A percentile compares a stretch with the other conserved stretches of the same genome.
Conservation (phyloP, 2,329 filamentous ascomycete genomes). For the Lanzia echinophila region DNA sequence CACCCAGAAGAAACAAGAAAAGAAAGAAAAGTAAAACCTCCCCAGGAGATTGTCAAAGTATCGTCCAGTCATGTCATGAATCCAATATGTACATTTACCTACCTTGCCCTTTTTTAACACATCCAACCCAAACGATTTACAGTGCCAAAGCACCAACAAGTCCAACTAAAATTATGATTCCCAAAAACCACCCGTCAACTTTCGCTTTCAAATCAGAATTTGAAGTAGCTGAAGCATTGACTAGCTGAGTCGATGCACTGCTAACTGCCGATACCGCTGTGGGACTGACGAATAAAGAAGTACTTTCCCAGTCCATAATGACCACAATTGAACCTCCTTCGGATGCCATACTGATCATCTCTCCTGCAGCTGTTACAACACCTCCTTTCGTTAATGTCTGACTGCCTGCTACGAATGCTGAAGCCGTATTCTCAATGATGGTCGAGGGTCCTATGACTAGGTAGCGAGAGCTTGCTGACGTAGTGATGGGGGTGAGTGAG, state of each 20-base stretch:
- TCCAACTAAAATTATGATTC: background rate
- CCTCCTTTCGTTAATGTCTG: background rate
- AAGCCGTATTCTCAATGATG: background rate
- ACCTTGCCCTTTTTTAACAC: background rate
- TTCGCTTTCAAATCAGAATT: background rate
- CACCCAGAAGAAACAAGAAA: background rate
- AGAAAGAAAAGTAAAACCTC: background rate
- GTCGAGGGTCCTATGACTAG: background rate
- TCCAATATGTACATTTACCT: background rate
- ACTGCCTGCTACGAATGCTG: background rate
- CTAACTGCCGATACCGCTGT: background rate
- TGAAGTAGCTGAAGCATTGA: background rate
- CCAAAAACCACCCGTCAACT: background rate
- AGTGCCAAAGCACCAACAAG: background rate
- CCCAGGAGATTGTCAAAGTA: background rate
- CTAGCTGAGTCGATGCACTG: background rate
- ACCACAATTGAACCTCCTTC: background rate
- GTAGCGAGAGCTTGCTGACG: background rate
- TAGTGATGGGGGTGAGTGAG: background rate
- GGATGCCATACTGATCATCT: background rate
- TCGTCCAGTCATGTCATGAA: background rate
- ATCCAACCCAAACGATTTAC: background rate
- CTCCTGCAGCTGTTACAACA: background rate
- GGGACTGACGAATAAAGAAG: background rate
- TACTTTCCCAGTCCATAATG: constrained; percentile 2